phyloP scores from a whole-genome alignment of 2,329 filamentous ascomycete species.

The Immersiporthe knoxdaviesiana region DNA sequence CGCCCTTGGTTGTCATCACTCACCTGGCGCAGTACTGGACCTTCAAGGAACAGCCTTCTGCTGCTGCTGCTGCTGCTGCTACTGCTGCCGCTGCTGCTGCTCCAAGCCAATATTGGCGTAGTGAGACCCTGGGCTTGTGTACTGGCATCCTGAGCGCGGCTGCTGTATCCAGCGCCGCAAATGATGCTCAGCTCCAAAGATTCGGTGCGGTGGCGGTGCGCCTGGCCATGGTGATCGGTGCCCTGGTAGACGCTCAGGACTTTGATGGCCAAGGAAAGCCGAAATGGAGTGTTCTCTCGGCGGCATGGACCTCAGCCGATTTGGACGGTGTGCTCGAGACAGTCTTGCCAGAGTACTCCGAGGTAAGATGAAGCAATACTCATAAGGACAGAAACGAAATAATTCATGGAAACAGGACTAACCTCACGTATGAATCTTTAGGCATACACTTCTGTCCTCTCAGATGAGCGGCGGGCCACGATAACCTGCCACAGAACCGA shows the following conservation, averaged over 20 bases:
- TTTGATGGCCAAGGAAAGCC: constrained; percentile 13
- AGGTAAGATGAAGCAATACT: not conserved
- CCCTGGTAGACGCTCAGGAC: constrained; percentile 13
- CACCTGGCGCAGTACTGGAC: constrained; percentile 5
- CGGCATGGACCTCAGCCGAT: not conserved
- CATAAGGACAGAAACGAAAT: not conserved
- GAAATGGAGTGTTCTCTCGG: constrained; percentile 12
- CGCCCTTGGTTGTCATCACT: constrained; percentile 2
- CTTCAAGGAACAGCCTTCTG: not conserved
- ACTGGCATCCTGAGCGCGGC: constrained; percentile 45
- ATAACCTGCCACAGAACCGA: constrained; percentile 5
- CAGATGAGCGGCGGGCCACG: constrained; percentile 8
- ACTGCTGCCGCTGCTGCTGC: no score
- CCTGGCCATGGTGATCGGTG: constrained; percentile 43
- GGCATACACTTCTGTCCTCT: constrained; percentile 13
- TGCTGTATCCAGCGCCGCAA: constrained; percentile 40
- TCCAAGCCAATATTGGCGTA: not conserved
- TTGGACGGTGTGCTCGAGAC: not conserved
- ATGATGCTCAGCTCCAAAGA: constrained; percentile 35
- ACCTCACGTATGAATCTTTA: not conserved
- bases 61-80: no score
- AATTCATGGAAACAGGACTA: not conserved
- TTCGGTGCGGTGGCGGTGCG: constrained; percentile 44
- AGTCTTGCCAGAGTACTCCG: not conserved
- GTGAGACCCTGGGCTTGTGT: constrained; percentile 42